phyloP scores from a whole-genome alignment of 2,329 filamentous ascomycete genomes.

The Cadophora sp. region DNA sequence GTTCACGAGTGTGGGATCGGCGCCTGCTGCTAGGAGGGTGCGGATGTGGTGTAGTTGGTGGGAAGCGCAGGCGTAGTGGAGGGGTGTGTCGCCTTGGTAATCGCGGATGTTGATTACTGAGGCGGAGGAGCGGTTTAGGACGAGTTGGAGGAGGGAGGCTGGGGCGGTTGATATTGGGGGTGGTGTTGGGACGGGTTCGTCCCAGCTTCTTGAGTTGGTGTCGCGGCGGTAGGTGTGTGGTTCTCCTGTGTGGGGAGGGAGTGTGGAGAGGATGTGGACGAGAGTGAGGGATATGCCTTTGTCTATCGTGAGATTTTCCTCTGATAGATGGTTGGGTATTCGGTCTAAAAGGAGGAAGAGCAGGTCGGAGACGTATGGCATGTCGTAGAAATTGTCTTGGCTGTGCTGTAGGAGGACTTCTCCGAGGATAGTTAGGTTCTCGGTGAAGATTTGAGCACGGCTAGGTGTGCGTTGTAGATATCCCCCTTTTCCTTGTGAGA shows the following conservation, averaged over 20 bases:
- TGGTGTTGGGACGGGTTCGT: not conserved
- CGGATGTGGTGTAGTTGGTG: not conserved
- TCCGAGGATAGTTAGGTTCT: not conserved
- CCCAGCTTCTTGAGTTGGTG: not conserved
- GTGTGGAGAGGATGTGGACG: not conserved
- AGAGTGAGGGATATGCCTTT: not conserved
- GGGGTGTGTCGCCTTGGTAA: not conserved
- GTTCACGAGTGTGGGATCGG: not conserved
- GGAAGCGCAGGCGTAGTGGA: not conserved
- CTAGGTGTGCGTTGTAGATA: not conserved
- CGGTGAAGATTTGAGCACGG: not conserved
- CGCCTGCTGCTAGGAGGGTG: not conserved
- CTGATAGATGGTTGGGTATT: not conserved
- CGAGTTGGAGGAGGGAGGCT: not conserved
- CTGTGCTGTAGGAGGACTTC: not conserved
- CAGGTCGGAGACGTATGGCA: not conserved
- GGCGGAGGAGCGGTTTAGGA: not conserved
- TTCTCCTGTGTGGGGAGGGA: not conserved
- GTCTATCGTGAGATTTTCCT: not conserved
- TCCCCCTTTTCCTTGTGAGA: not conserved
- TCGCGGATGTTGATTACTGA: not conserved
- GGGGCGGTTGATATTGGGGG: not conserved
- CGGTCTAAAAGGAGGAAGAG: not conserved
- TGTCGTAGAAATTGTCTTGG: slow-evolving; percentile 1
- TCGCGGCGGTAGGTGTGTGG: not conserved